phyloP scores from a whole-genome alignment of 2,329 filamentous ascomycete species.

The Paraphaeosphaeria minitans region DNA sequence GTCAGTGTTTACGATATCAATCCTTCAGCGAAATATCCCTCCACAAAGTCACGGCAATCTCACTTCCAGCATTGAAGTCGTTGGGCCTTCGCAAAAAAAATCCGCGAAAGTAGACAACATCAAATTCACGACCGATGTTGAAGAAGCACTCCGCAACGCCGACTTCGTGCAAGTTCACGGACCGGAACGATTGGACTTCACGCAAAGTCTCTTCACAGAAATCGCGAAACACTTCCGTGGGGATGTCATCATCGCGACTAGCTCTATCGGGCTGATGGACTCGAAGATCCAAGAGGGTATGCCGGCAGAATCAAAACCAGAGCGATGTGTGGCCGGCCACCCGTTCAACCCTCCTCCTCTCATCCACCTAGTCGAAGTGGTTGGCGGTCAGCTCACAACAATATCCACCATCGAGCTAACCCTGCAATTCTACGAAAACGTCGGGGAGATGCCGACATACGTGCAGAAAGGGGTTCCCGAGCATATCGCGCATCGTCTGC shows the following conservation, averaged over 20 bases:
- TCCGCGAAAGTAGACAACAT: slow-evolving; percentile 15
- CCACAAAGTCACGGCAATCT: slow-evolving; percentile 16
- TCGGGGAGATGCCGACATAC: slow-evolving; percentile 51
- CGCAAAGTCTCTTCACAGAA: slow-evolving; percentile 44
- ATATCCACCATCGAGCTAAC: slow-evolving; percentile 28
- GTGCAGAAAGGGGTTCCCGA: slow-evolving; percentile 51
- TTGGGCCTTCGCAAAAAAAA: slow-evolving; percentile 17
- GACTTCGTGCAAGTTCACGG: slow-evolving; percentile 51
- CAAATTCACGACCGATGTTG: slow-evolving; percentile 25
- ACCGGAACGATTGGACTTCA: slow-evolving; percentile 49
- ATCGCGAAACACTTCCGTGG: slow-evolving; percentile 39
- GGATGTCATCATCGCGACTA: slow-evolving; percentile 49
- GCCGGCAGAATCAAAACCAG: slow-evolving; percentile 30
- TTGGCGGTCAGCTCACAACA: slow-evolving; percentile 44
- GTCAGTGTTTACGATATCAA: slow-evolving; percentile 53
- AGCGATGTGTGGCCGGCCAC: slow-evolving; percentile 52
- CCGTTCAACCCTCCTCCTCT: slow-evolving; percentile 58
- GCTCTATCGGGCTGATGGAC: slow-evolving; percentile 47
- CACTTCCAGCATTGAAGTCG: slow-evolving; percentile 18
- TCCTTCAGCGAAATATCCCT: slow-evolving; percentile 33
- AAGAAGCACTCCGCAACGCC: slow-evolving; percentile 23
- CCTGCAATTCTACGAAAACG: slow-evolving; percentile 46
- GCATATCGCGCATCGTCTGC: slow-evolving; percentile 54
- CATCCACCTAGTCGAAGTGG: slow-evolving; percentile 55
- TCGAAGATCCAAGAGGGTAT: slow-evolving; percentile 32